Percentiles rank a stretch among this genome's conserved stretches.
These are phyloP conservation scores for Penicillium cinerascens DNA, from an alignment of 495 filamentous ascomycete genomes.

Conservation along the genomic window DNA sequence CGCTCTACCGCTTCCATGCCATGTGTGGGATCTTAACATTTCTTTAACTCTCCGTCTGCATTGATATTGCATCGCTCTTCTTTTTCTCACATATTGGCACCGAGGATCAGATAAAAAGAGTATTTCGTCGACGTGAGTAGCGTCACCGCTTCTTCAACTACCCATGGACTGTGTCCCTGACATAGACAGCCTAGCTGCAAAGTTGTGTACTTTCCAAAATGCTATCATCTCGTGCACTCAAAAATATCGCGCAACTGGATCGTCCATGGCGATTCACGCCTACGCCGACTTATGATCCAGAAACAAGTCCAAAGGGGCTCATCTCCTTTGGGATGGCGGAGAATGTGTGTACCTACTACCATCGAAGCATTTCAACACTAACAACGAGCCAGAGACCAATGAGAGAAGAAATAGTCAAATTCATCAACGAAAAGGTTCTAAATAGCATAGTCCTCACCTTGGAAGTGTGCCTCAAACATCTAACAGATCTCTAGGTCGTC, in stretches of 20 bases:
- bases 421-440: constrained; percentile 31
- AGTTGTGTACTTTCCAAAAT: constrained; percentile 10
- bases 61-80: background rate
- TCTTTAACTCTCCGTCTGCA: background rate
- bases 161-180: background rate
- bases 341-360: constrained; percentile 21
- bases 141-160: constrained; percentile 4
- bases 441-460: background rate
- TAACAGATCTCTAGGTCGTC: constrained; percentile 17
- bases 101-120: background rate
- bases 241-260: constrained; percentile 20
- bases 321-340: constrained; percentile 37
- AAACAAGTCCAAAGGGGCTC: constrained; percentile 27
- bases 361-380: background rate
- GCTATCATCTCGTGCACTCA: constrained; percentile 30
- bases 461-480: background rate
- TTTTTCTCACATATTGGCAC: background rate
- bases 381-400: constrained; percentile 20
- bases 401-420: constrained; percentile 28
- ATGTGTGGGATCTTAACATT: background rate
- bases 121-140: background rate
- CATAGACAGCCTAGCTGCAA: background rate
- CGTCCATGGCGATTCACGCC: constrained; percentile 31
- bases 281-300: constrained; percentile 27
- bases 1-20: background rate